A percentile compares a stretch with the other conserved stretches of the same genome.
These are phyloP conservation scores for Daldinia decipiens DNA, from an alignment of 495 filamentous ascomycete species.

Conservation along the genomic window DNA sequence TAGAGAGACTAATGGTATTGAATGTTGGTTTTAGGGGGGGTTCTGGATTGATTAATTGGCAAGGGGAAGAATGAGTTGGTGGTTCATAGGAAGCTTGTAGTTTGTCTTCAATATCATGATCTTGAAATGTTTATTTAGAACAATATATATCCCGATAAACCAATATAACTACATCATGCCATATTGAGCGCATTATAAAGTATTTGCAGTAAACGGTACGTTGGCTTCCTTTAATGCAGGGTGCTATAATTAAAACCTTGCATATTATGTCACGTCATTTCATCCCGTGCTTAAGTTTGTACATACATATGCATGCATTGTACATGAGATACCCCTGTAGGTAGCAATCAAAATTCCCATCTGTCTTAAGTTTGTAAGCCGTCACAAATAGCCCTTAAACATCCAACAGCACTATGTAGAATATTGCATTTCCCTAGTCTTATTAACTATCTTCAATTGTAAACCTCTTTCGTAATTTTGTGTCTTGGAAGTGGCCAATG, in stretches of 20 bases:
- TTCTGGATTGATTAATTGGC: not conserved
- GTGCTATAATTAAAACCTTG: slow-evolving; percentile 12
- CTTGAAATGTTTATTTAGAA: too few species aligned
- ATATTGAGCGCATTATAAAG: not conserved
- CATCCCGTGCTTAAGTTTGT: not conserved
- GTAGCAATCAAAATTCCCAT: slow-evolving; percentile 8
- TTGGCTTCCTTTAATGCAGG: not conserved
- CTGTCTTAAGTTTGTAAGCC: not conserved
- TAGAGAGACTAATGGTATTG: not conserved
- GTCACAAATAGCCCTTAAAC: not conserved
- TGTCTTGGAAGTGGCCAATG: not conserved
- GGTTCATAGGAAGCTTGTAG: not conserved
- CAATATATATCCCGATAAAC: not conserved
- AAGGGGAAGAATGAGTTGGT: not conserved
- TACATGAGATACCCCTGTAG: not conserved
- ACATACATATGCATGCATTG: slow-evolving; percentile 5
- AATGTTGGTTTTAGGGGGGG: not conserved
- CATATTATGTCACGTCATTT: slow-evolving; percentile 10
- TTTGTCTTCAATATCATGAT: not conserved
- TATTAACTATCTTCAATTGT: too few species aligned
- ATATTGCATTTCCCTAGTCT: too few species aligned
- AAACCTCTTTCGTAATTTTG: not conserved
- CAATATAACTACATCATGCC: not conserved
- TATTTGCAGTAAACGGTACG: not conserved
- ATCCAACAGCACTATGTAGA: not conserved